A percentile compares a stretch with the other conserved stretches of the same genome.
These are phyloP conservation scores for Halophytophthora batemanensis DNA, from an alignment of 352 stramenopile species.

Conservation along the genomic window DNA sequence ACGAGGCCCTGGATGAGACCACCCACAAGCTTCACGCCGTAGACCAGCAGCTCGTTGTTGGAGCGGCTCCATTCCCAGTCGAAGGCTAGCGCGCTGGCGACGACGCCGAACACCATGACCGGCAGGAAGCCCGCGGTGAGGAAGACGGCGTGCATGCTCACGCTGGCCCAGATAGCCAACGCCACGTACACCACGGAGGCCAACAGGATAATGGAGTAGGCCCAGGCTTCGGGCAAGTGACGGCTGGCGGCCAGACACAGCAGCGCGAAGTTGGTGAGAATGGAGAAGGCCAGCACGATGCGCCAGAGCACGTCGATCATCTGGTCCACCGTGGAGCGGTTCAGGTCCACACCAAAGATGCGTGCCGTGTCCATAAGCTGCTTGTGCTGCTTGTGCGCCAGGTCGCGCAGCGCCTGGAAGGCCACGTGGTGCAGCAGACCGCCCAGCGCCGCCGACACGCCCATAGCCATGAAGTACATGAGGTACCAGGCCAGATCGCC, in stretches of 20 bases:
- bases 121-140: slow-evolving; percentile 81
- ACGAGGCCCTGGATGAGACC: slow-evolving; percentile 81
- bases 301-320: slow-evolving; percentile 79
- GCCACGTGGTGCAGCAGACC: slow-evolving; percentile 80
- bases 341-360: slow-evolving; percentile 74
- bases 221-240: slow-evolving; percentile 72
- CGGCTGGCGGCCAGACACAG: slow-evolving; percentile 72
- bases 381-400: slow-evolving; percentile 73
- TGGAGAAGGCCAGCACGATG: slow-evolving; percentile 77
- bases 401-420: slow-evolving; percentile 68
- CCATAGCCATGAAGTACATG: slow-evolving; percentile 85
- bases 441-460: slow-evolving; percentile 72
- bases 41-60: slow-evolving; percentile 81
- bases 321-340: slow-evolving; percentile 63
- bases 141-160: slow-evolving; percentile 84
- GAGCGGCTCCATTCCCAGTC: slow-evolving; percentile 78
- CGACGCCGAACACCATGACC: slow-evolving; percentile 75
- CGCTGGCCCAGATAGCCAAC: slow-evolving; percentile 72
- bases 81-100: slow-evolving; percentile 73
- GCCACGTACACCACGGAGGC: slow-evolving; percentile 63
- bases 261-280: slow-evolving; percentile 84
- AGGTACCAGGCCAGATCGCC: slow-evolving; percentile 67
- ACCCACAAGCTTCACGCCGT: slow-evolving; percentile 72
- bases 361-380: slow-evolving; percentile 56
- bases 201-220: slow-evolving; percentile 68